phyloP scores from a whole-genome alignment of 345 rosid species.

The Salix dunnii region DNA sequence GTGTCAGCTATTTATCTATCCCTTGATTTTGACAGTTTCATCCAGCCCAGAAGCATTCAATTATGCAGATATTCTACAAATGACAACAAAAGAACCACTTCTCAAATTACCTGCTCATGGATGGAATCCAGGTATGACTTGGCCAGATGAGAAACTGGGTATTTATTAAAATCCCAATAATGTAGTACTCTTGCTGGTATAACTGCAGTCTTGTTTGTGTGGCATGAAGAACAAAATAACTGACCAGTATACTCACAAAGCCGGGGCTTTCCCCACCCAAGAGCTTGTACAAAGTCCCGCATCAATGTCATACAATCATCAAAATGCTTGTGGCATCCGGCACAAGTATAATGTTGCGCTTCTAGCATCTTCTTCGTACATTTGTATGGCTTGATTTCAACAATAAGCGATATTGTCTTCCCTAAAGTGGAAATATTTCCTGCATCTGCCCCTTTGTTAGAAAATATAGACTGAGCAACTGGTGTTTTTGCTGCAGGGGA shows the following conservation, averaged over 20 bases:
- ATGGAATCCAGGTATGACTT: constrained; percentile 92
- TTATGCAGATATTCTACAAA: background rate
- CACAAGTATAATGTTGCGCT: constrained; percentile 81
- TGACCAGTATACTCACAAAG: constrained; percentile 91
- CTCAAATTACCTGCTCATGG: constrained; percentile 66
- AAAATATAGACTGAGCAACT: constrained; percentile 29
- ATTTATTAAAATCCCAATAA: constrained; percentile 78
- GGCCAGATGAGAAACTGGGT: constrained; percentile 85
- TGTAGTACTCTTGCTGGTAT: constrained; percentile 90
- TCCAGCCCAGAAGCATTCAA: constrained; percentile 1
- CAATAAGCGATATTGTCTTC: constrained; percentile 78
- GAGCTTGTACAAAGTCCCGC: constrained; percentile 61
- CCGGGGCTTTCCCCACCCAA: constrained; percentile 94
- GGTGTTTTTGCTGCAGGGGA: constrained; percentile 39
- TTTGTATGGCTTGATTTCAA: constrained; percentile 66
- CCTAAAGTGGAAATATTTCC: constrained; percentile 54
- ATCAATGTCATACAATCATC: constrained; percentile 70
- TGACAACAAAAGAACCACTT: background rate
- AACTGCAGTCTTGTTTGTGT: constrained; percentile 75
- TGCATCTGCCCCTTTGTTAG: constrained; percentile 30
- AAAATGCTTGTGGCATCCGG: constrained; percentile 88
- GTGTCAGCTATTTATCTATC: background rate
- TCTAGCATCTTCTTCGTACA: constrained; percentile 72
- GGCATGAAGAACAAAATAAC: constrained; percentile 85
- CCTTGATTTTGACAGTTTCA: background rate